phyloP scores from a whole-genome alignment of 2,329 filamentous ascomycete species.

The Ophioceras dolichostomum region DNA sequence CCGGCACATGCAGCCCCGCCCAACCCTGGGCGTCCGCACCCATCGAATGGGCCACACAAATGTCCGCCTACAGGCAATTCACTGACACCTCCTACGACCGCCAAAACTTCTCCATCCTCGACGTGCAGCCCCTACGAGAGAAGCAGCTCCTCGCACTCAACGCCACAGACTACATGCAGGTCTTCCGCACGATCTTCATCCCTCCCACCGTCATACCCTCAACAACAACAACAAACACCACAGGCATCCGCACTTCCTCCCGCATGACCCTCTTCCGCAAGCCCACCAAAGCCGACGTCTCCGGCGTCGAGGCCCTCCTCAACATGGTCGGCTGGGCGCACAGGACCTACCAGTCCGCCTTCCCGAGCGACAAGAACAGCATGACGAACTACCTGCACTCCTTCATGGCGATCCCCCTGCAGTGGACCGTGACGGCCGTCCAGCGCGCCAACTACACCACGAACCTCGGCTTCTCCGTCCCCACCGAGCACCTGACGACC shows the following conservation, averaged over 20 bases:
- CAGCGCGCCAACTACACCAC: conserved; percentile 9
- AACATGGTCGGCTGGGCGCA: background rate
- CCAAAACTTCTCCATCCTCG: conserved; percentile 9
- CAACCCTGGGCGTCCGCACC: conserved; percentile 5
- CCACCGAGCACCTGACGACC: conserved; percentile 5
- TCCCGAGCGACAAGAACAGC: conserved; percentile 7
- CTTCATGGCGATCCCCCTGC: conserved; percentile 9
- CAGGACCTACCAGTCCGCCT: conserved; percentile 6
- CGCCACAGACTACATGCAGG: conserved; percentile 3
- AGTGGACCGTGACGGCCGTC: conserved; percentile 9
- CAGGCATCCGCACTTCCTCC: too few relatives aligned
- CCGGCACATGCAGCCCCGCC: conserved; percentile 5
- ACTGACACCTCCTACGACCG: conserved; percentile 9
- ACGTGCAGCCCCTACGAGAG: conserved; percentile 5
- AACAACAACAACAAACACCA: too few relatives aligned
- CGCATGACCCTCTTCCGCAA: background rate
- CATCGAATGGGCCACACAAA: conserved; percentile 6
- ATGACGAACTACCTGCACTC: conserved; percentile 8
- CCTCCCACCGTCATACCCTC: conserved; percentile 1
- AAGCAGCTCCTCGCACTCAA: background rate
- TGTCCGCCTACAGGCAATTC: conserved; percentile 9
- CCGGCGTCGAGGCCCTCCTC: conserved; percentile 8
- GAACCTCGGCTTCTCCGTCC: conserved; percentile 5
- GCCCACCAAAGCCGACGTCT: conserved; percentile 1
- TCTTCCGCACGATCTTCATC: conserved; percentile 7